Percentiles rank a stretch among this genome's conserved stretches.
Conservation (phyloP, 192 early-diverging fungal genomes). For the Chytriomyces sp. region DNA sequence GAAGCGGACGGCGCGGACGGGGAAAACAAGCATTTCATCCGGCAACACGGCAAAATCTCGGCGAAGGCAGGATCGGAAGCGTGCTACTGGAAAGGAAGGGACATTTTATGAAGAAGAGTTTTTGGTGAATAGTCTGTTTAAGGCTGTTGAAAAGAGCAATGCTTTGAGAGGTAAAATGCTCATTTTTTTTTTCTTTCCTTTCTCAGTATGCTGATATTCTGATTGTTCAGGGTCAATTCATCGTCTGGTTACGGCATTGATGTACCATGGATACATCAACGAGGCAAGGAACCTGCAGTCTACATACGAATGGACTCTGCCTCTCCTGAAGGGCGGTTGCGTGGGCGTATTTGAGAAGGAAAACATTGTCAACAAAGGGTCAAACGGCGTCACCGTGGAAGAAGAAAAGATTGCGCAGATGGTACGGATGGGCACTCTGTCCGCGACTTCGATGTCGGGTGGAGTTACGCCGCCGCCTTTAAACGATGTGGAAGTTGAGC, state of each 20-base stretch:
- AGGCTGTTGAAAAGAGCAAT: slow-evolving; percentile 63
- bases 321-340: slow-evolving; percentile 26
- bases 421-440: slow-evolving; percentile 23
- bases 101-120: slow-evolving; percentile 88
- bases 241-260: slow-evolving; percentile 36
- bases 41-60: slow-evolving; percentile 56
- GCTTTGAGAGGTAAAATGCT: slow-evolving; percentile 55
- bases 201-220: background rate
- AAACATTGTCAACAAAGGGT: slow-evolving; percentile 8
- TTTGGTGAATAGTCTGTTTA: slow-evolving; percentile 72
- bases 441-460: background rate
- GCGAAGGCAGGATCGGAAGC: slow-evolving; percentile 75
- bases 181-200: background rate
- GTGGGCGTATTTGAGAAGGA: slow-evolving; percentile 36
- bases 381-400: slow-evolving; percentile 39
- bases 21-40: slow-evolving; percentile 63
- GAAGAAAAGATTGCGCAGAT: slow-evolving; percentile 40
- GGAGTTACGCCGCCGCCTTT: background rate
- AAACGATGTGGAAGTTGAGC: slow-evolving; percentile 4
- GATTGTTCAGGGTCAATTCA: slow-evolving; percentile 8
- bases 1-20: slow-evolving; percentile 72
- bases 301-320: slow-evolving; percentile 21
- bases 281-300: slow-evolving; percentile 36
- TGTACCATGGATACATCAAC: slow-evolving; percentile 14
- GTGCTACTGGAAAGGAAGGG: slow-evolving; percentile 86